Percentiles rank a stretch among this genome's conserved stretches.
Conservation (phyloP, 345 rosid species). For the Limnanthes douglasii region DNA sequence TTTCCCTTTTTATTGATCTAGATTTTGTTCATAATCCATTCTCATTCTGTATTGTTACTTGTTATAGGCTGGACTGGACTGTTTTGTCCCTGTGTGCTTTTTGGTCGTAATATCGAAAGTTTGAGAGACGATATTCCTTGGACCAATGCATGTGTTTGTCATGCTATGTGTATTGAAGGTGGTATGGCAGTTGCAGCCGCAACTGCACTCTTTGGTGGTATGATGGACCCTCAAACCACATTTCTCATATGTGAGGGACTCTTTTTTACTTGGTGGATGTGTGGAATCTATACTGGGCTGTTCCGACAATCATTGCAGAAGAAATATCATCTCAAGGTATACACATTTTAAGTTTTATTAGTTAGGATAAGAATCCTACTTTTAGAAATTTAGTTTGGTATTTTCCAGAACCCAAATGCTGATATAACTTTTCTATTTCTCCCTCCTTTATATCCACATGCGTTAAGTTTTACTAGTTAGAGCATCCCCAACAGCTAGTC, state of each 20-base stretch:
- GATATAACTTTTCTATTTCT: not conserved
- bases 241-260: slow-evolving; percentile 61
- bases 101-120: slow-evolving; percentile 64
- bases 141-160: slow-evolving; percentile 68
- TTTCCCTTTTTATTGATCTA: no score
- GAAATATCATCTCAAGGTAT: slow-evolving; percentile 88
- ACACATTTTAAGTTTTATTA: not conserved
- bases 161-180: slow-evolving; percentile 80
- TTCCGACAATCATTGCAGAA: slow-evolving; percentile 70
- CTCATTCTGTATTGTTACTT: not conserved
- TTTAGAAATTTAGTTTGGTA: no score
- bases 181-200: slow-evolving; percentile 65
- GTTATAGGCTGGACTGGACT: slow-evolving; percentile 60
- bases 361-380: no score
- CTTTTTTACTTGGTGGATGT: slow-evolving; percentile 82
- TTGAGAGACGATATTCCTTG: slow-evolving; percentile 58
- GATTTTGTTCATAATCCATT: not conserved
- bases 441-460: slow-evolving; percentile 1
- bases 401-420: not conserved
- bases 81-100: slow-evolving; percentile 69
- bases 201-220: slow-evolving; percentile 47
- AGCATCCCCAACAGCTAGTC: no score
- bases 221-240: slow-evolving; percentile 63
- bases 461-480: no score
- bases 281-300: slow-evolving; percentile 69